phyloP scores from a whole-genome alignment of 176 grass and related monocot species.

The Zea luxurians region DNA sequence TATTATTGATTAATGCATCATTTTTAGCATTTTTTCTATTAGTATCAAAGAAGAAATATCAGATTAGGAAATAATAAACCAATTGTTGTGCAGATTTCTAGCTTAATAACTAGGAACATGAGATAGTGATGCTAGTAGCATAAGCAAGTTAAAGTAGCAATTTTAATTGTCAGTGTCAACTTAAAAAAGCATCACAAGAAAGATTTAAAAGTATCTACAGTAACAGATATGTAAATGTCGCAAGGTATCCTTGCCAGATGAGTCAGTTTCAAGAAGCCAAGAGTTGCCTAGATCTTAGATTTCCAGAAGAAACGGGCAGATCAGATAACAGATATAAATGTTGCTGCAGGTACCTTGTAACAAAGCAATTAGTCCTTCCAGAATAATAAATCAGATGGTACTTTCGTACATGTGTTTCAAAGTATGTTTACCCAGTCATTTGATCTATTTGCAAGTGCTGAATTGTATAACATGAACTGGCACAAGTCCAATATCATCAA shows the following conservation, averaged over 20 bases:
- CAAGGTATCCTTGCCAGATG: background rate
- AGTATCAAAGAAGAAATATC: background rate
- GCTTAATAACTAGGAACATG: background rate
- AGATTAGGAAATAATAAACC: conserved; percentile 5
- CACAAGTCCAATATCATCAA: background rate
- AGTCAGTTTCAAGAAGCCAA: background rate
- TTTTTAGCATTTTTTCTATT: background rate
- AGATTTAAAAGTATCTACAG: conserved; percentile 4
- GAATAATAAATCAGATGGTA: background rate
- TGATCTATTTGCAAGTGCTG: background rate
- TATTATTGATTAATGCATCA: conserved; percentile 9
- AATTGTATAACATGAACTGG: background rate
- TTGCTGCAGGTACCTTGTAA: conserved; percentile 13
- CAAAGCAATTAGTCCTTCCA: background rate
- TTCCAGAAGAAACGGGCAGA: background rate
- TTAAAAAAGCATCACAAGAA: background rate
- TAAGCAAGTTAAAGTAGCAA: background rate
- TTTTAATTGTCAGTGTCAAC: background rate
- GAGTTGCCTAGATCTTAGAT: background rate
- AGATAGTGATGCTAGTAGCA: conserved; percentile 9
- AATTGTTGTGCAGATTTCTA: conserved; percentile 6
- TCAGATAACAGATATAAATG: background rate
- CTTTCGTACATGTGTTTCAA: conserved; percentile 3
- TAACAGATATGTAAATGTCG: background rate
- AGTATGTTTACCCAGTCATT: background rate